These are phyloP conservation scores for Salvia sclarea DNA, from an alignment of 305 asterid species.

Conservation along the genomic window DNA sequence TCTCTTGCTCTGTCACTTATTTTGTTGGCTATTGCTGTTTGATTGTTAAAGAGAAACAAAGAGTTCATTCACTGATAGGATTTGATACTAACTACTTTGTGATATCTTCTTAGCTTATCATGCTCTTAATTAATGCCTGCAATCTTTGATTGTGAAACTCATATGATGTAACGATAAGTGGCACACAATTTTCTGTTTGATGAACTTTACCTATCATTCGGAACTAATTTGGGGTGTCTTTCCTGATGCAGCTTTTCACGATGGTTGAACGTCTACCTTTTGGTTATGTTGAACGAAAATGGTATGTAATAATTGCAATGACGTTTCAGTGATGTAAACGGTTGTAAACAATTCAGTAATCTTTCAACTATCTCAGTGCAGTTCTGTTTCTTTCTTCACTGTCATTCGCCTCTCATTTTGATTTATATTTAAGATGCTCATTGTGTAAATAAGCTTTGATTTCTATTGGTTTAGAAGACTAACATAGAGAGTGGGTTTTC, in stretches of 20 bases:
- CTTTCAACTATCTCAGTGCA: slow-evolving; percentile 19
- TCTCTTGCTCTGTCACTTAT: not conserved
- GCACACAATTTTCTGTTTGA: not conserved
- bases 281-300: slow-evolving; percentile 25
- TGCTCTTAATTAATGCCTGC: slow-evolving; percentile 1
- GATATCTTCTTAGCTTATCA: not conserved
- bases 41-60: not conserved
- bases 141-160: slow-evolving; percentile 6
- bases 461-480: not conserved
- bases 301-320: slow-evolving; percentile 36
- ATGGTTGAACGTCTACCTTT: slow-evolving; percentile 28
- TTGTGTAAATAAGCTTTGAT: not conserved
- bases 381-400: slow-evolving; percentile 23
- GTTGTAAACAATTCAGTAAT: slow-evolving; percentile 21
- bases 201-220: slow-evolving; percentile 6
- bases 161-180: not conserved
- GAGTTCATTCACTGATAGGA: not conserved
- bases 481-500: not conserved
- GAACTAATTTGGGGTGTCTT: slow-evolving; percentile 23
- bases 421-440: not conserved
- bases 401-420: slow-evolving; percentile 2
- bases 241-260: slow-evolving; percentile 31
- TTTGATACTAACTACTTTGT: not conserved
- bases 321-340: slow-evolving; percentile 29
- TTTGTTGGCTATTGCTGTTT: not conserved